These are phyloP conservation scores for Gymnopus androsaceus DNA, from an alignment of 1,284 basidiomycete species.

Conservation along the genomic window DNA sequence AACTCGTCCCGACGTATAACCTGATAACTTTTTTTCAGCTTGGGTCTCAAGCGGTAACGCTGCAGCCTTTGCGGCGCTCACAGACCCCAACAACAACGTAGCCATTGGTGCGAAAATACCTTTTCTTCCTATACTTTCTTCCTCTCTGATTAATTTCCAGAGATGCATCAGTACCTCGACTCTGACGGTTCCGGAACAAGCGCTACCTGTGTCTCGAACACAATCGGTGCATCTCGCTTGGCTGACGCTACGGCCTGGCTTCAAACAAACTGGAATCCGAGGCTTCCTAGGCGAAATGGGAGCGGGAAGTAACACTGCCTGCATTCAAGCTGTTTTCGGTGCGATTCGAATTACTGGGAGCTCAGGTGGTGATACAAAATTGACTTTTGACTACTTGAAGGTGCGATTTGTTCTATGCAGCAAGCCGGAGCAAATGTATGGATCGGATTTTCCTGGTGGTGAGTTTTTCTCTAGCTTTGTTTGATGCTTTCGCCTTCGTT, in stretches of 20 bases:
- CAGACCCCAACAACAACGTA: conserved; percentile 62
- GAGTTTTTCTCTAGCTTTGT: neutral
- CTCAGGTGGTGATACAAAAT: too few relatives aligned
- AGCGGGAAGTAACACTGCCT: conserved; percentile 51
- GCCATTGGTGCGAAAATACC: conserved; percentile 47
- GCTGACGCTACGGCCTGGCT: conserved; percentile 60
- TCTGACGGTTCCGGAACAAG: conserved; percentile 64
- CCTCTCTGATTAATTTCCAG: conserved; percentile 25
- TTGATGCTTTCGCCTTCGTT: conserved; percentile 10
- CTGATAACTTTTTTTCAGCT: conserved; percentile 28
- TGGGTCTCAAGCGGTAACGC: conserved; percentile 61
- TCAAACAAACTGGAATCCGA: conserved; percentile 56
- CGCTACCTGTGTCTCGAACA: conserved; percentile 55
- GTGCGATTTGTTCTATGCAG: conserved; percentile 62
- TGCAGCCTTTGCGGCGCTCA: conserved; percentile 51
- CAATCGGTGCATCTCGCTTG: conserved; percentile 60
- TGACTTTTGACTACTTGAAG: too few relatives aligned
- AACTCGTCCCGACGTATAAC: neutral
- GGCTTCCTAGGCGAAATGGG: conserved; percentile 69
- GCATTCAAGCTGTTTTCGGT: conserved; percentile 49
- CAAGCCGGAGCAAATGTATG: conserved; percentile 53
- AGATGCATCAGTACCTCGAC: conserved; percentile 75
- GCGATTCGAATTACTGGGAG: too few relatives aligned
- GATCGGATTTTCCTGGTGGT: conserved; percentile 52
- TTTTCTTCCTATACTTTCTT: neutral